Evolutionary conservation across 164 flowering plant species (phyloP).

Genomic region (Nelumbo lutea): DNA sequence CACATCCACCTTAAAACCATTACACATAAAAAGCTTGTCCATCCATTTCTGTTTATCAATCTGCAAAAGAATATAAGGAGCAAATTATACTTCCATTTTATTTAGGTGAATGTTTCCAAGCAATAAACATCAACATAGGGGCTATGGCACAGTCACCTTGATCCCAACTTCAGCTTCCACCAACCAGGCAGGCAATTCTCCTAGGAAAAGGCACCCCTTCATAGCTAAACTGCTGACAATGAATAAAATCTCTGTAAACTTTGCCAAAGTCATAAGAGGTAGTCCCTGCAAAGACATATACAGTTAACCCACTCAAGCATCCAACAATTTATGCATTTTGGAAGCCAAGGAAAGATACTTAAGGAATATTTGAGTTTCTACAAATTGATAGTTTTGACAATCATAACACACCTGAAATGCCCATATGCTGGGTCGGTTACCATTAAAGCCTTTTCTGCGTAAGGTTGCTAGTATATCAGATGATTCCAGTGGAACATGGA

Average conservation of each 20-base stretch:
- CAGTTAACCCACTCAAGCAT: background rate
- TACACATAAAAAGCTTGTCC: slow-evolving; percentile 65
- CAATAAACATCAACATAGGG: background rate
- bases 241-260: slow-evolving; percentile 51
- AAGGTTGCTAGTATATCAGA: slow-evolving; percentile 36
- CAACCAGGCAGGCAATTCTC: slow-evolving; percentile 69
- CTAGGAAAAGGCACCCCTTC: slow-evolving; percentile 59
- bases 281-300: slow-evolving; percentile 48
- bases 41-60: slow-evolving; percentile 37
- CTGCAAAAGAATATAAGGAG: slow-evolving; percentile 23
- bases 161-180: slow-evolving; percentile 44
- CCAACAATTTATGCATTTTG: background rate
- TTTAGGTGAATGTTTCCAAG: background rate
- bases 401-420: slow-evolving; percentile 52
- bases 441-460: slow-evolving; percentile 53
- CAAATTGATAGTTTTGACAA: background rate
- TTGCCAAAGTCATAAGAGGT: slow-evolving; percentile 52
- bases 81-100: background rate
- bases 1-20: slow-evolving; percentile 54
- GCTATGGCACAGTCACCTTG: slow-evolving; percentile 29
- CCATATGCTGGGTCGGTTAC: slow-evolving; percentile 78
- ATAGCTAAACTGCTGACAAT: slow-evolving; percentile 57
- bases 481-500: slow-evolving; percentile 64
- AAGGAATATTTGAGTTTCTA: background rate
- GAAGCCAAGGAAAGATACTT: background rate